phyloP scores from a whole-genome alignment of 192 early-diverging fungal genomes.

The Nowakowskiella sp. region DNA sequence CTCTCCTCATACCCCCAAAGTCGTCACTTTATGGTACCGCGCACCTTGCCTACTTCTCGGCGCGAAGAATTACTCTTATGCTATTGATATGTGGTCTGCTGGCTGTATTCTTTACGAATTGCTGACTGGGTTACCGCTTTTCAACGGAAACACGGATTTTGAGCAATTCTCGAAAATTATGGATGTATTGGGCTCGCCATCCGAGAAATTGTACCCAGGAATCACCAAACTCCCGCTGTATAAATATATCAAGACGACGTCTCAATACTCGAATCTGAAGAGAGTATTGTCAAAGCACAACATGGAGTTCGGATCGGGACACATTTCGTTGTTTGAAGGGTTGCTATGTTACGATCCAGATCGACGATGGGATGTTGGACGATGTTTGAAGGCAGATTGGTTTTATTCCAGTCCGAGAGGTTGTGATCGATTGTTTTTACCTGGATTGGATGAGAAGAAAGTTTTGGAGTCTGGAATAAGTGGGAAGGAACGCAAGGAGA shows the following conservation, averaged over 20 bases:
- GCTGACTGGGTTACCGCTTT: conserved; percentile 59
- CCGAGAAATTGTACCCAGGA: conserved; percentile 71
- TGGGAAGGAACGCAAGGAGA: too few species aligned
- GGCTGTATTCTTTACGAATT: conserved; percentile 96
- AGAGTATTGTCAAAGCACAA: too few species aligned
- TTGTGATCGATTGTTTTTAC: too few species aligned
- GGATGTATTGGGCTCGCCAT: conserved; percentile 82
- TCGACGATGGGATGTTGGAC: too few species aligned
- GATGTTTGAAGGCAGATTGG: too few species aligned
- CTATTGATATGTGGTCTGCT: conserved; percentile 82
- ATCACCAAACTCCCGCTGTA: conserved; percentile 57
- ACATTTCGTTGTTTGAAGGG: too few species aligned
- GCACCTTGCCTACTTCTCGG: conserved; percentile 87
- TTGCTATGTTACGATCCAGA: too few species aligned
- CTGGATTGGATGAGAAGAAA: not conserved
- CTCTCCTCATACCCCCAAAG: conserved; percentile 77
- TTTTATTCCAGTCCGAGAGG: too few species aligned
- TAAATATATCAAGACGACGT: conserved; percentile 38
- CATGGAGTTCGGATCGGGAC: too few species aligned
- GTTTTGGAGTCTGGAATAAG: not conserved
- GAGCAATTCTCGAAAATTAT: conserved; percentile 80
- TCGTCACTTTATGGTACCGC: conserved; percentile 97
- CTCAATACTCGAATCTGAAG: too few species aligned
- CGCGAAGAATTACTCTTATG: conserved; percentile 78
- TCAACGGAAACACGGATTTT: conserved; percentile 82